Base-by-base conservation (phyloP, 306 rosid genomes). In the Nissolia schottii region DNA sequence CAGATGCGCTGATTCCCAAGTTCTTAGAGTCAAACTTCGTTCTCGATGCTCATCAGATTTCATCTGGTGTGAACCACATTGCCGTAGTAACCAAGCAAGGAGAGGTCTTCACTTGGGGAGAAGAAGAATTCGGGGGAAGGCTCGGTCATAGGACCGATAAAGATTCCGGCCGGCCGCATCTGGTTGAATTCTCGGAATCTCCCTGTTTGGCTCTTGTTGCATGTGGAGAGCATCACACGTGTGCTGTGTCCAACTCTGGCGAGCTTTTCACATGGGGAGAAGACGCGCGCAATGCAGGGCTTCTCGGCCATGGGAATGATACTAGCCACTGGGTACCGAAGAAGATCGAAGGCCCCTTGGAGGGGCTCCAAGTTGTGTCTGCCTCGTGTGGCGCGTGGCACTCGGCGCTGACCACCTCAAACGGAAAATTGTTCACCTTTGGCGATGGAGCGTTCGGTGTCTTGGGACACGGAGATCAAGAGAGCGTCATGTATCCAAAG, bases 301-400 rank as follows among this genome's bases (percentile, higher is more conserved):
- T 93, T 77, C 97, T 91, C 72, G 98, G 98, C 16, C 90, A 87
- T 73, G 97, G 96, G 27, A 85, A 81, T 14, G 81, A 85, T 73
- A 80, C 67, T 45, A 86, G 97, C 50, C 97, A 93, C 59, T 91
- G 97, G 97, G 83, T 83, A 60, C 97, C 97, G 12, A 91, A 87
- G 74, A 83, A 87, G 70, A 71, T 93, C 7, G 32, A 67, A 4
- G 90, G 94, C 62, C 82, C 89, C 37, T 74, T 91, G 54, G 97
- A 90, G 78, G 97, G 97, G 57, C 94, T 93, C 70, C 91, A 91
- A 62, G 98, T 93, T 77, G 61, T 93, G 48, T 93, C 89, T 5
- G 83, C 89, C 78, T 87, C 98, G 10, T 93, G 98, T 79, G 98
- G 98, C 71, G 70, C 97, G 3, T 93, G 98, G 98, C 98, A 93